phyloP scores from a whole-genome alignment of 352 stramenopile species.

The Pelagophyceae sp. region DNA sequence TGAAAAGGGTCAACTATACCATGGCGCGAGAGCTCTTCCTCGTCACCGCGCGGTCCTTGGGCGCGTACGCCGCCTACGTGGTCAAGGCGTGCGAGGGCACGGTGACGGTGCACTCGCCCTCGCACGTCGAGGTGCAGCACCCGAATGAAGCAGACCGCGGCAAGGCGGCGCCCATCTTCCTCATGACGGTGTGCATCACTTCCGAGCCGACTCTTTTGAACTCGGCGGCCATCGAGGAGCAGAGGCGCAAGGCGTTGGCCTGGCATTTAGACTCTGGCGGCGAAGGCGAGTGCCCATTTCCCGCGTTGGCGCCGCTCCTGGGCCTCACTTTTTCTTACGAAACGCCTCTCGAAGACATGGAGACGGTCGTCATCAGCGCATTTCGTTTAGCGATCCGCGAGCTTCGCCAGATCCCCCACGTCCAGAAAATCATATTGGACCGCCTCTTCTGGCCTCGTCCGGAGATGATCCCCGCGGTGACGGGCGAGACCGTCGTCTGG shows the following conservation, averaged over 20 bases:
- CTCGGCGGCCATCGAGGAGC: slow-evolving; percentile 8
- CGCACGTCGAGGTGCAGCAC: slow-evolving; percentile 1
- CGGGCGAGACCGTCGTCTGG: slow-evolving; percentile 7
- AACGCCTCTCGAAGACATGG: slow-evolving; percentile 22
- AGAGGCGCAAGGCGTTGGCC: background rate
- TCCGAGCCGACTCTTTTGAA: slow-evolving; percentile 18
- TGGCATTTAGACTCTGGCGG: slow-evolving; percentile 5
- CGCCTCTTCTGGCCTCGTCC: slow-evolving; percentile 36
- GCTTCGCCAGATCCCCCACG: slow-evolving; percentile 24
- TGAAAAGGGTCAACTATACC: slow-evolving; percentile 34
- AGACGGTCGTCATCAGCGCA: slow-evolving; percentile 9
- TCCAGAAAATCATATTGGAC: slow-evolving; percentile 40
- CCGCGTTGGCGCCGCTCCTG: background rate
- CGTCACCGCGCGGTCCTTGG: slow-evolving; percentile 27
- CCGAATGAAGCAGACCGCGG: background rate
- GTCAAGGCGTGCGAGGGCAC: slow-evolving; percentile 24
- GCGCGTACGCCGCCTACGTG: slow-evolving; percentile 37
- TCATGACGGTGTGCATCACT: slow-evolving; percentile 18
- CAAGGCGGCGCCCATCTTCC: slow-evolving; percentile 12
- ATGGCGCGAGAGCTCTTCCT: slow-evolving; percentile 31
- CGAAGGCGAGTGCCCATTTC: background rate
- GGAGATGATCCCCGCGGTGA: slow-evolving; percentile 26
- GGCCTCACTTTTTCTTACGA: slow-evolving; percentile 22
- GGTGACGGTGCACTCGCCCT: slow-evolving; percentile 2
- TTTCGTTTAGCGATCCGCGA: slow-evolving; percentile 19